A percentile compares a stretch with the other conserved stretches of the same genome.
phyloP scores from a whole-genome alignment of 2,329 filamentous ascomycete species.

The Aspergillus cejpii region DNA sequence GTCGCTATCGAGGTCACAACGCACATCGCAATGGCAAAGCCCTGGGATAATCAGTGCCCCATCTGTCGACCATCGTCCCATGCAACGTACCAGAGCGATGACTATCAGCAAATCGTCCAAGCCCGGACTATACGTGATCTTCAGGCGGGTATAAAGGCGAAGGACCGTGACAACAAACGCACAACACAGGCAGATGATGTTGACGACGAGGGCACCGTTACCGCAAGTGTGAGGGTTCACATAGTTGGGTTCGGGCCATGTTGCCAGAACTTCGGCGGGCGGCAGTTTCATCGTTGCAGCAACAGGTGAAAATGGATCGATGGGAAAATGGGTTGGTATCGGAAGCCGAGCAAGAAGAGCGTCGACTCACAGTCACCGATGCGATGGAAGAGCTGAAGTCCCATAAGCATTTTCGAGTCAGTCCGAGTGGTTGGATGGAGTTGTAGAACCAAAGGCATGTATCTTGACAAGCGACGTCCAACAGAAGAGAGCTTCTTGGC shows the following conservation, averaged over 20 bases:
- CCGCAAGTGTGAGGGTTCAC: conserved; percentile 42
- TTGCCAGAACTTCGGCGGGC: conserved; percentile 36
- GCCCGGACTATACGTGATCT: conserved; percentile 43
- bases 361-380: not conserved
- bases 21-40: conserved; percentile 34
- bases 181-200: conserved; percentile 36
- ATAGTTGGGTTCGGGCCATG: conserved; percentile 47
- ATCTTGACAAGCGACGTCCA: not conserved
- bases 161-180: conserved; percentile 38
- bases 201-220: conserved; percentile 39
- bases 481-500: not conserved
- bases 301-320: not conserved
- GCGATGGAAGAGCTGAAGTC: not conserved
- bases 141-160: conserved; percentile 44
- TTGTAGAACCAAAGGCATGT: not conserved
- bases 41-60: conserved; percentile 8
- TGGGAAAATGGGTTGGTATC: not conserved
- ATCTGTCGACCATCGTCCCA: not conserved
- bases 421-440: not conserved
- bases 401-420: not conserved
- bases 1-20: conserved; percentile 30
- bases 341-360: not conserved
- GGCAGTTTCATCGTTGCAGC: conserved; percentile 34
- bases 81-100: conserved; percentile 33
- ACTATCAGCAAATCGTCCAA: conserved; percentile 45